Evolutionary conservation across 768 basidiomycete species (phyloP).

Genomic region (Tylopilus balloui): DNA sequence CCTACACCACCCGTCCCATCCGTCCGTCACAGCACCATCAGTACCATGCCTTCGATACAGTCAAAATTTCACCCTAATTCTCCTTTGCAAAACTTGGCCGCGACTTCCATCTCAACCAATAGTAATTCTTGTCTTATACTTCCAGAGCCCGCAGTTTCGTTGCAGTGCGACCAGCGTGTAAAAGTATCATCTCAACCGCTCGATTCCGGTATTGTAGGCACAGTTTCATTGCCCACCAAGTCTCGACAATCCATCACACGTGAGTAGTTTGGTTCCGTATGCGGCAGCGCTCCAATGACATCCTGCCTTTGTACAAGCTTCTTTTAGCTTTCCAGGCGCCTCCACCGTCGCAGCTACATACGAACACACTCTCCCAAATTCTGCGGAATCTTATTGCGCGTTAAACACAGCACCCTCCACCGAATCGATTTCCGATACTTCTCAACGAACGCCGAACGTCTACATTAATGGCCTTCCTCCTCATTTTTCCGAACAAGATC

Average conservation of each 20-base stretch:
- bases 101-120: conserved; percentile 11
- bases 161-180: conserved; percentile 6
- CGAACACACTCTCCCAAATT: conserved; percentile 9
- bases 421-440: conserved; percentile 9
- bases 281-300: conserved; percentile 1
- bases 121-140: conserved; percentile 22
- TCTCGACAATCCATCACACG: conserved; percentile 24
- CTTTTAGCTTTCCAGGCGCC: conserved; percentile 23
- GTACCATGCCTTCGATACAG: conserved; percentile 18
- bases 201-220: conserved; percentile 14
- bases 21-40: conserved; percentile 5
- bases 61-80: conserved; percentile 20
- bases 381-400: conserved; percentile 12
- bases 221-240: conserved; percentile 3
- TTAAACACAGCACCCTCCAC: conserved; percentile 12
- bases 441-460: conserved; percentile 60
- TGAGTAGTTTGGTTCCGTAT: conserved; percentile 6
- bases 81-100: conserved; percentile 10
- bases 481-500: conserved; percentile 75
- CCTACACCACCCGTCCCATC: conserved; percentile 15
- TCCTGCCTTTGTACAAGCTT: conserved; percentile 14
- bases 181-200: conserved; percentile 10
- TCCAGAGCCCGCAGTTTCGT: conserved; percentile 7
- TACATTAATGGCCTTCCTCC: conserved; percentile 88
- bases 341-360: conserved; percentile 9